phyloP scores from a whole-genome alignment of 768 basidiomycete genomes.

The Trametes elegans region DNA sequence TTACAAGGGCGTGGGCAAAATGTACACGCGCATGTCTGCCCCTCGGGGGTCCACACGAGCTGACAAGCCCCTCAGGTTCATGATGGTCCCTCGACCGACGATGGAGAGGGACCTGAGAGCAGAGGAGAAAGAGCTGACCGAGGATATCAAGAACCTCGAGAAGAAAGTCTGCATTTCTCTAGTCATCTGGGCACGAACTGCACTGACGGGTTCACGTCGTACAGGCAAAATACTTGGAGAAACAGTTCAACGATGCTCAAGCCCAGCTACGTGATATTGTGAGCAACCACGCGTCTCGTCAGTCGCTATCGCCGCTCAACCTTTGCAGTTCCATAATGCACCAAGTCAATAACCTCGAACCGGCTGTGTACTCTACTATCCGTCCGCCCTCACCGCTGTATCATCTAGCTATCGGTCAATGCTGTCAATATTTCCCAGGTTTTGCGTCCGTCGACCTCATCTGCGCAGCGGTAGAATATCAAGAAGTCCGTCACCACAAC shows the following conservation, averaged over 20 bases:
- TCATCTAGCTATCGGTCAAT: not conserved
- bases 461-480: no score
- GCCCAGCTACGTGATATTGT: conserved; percentile 84
- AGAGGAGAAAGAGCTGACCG: conserved; percentile 80
- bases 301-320: no score
- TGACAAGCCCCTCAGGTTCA: conserved; percentile 61
- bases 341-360: conserved; percentile 30
- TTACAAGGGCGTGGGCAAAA: conserved; percentile 96
- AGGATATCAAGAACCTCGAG: conserved; percentile 75
- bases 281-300: not conserved
- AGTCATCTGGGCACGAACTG: no score
- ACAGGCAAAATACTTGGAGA: conserved; percentile 88
- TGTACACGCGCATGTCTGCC: conserved; percentile 49
- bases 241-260: conserved; percentile 90
- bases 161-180: conserved; percentile 66
- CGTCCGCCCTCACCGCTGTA: not conserved
- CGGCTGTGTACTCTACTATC: not conserved
- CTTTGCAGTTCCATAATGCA: conserved; percentile 51
- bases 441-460: no score
- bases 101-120: conserved; percentile 75
- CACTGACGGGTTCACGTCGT: no score
- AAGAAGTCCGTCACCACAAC: no score
- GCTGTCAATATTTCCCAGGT: not conserved
- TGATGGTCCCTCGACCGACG: conserved; percentile 76
- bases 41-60: not conserved